These are phyloP conservation scores for Parsonsia alboflavescens DNA, from an alignment of 257 asterid species.

Conservation along the genomic window DNA sequence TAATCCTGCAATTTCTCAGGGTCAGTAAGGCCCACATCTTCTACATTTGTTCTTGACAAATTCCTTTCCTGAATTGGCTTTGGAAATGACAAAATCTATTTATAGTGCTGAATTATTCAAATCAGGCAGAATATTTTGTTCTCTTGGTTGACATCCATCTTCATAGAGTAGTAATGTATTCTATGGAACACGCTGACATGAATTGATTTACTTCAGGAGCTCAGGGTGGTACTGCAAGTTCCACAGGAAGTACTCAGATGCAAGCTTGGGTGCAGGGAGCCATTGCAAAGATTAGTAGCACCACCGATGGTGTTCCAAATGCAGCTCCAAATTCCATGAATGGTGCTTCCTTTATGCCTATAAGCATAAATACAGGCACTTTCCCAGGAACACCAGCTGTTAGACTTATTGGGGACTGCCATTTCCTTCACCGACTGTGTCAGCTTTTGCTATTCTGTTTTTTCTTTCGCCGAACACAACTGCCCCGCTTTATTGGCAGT, in stretches of 20 bases:
- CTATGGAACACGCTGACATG: neutral
- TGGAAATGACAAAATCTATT: neutral
- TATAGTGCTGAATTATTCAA: neutral
- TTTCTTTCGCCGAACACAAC: slow-evolving; percentile 87
- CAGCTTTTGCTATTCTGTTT: slow-evolving; percentile 93
- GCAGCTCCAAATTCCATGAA: slow-evolving; percentile 80
- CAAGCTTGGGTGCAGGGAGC: slow-evolving; percentile 99
- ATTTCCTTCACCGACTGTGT: slow-evolving; percentile 92
- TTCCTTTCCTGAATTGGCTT: neutral
- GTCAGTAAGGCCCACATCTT: slow-evolving; percentile 37
- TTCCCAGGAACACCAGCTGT: slow-evolving; percentile 99
- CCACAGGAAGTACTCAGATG: slow-evolving; percentile 87
- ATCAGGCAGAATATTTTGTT: neutral
- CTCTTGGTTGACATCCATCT: neutral
- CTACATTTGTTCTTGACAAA: neutral
- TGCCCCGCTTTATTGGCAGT: slow-evolving; percentile 66
- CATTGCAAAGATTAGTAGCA: slow-evolving; percentile 88
- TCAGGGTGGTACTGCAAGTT: slow-evolving; percentile 76
- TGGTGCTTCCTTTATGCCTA: slow-evolving; percentile 90
- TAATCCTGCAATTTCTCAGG: slow-evolving; percentile 66
- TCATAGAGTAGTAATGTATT: neutral
- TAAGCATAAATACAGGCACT: slow-evolving; percentile 96
- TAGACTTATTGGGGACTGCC: slow-evolving; percentile 96
- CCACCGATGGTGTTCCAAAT: slow-evolving; percentile 74
- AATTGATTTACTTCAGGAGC: slow-evolving; percentile 38